Conservation (phyloP, 495 filamentous ascomycete species). For the Aspergillus cristatus region DNA sequence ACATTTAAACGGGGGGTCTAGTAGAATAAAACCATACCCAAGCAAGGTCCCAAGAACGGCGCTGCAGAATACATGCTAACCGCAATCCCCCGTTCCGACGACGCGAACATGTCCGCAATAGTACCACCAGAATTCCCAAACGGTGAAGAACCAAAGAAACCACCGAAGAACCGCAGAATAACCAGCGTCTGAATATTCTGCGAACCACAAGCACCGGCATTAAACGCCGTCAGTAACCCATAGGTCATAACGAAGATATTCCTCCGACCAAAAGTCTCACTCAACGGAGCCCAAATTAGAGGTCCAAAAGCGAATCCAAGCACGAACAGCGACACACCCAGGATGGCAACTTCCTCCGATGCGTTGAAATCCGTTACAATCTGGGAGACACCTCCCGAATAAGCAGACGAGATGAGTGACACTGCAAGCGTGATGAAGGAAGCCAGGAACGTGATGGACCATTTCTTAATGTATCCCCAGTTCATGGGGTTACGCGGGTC, state of each 20-base stretch:
- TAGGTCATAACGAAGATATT: conserved; percentile 57
- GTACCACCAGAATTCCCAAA: conserved; percentile 62
- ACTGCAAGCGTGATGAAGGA: conserved; percentile 60
- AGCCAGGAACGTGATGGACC: conserved; percentile 51
- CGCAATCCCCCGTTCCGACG: conserved; percentile 50
- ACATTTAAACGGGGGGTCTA: not conserved
- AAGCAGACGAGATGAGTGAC: conserved; percentile 64
- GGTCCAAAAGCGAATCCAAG: conserved; percentile 45
- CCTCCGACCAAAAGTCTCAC: conserved; percentile 53
- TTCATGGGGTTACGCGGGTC: conserved; percentile 60
- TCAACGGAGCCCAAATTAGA: conserved; percentile 52
- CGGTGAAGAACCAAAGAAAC: conserved; percentile 53
- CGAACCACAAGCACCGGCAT: conserved; percentile 43
- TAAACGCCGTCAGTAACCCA: conserved; percentile 52
- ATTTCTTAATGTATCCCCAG: conserved; percentile 49
- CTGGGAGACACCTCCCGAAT: conserved; percentile 54
- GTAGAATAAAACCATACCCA: conserved; percentile 6
- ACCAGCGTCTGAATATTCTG: conserved; percentile 48
- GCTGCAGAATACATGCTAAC: conserved; percentile 50
- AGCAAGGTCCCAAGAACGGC: conserved; percentile 44
- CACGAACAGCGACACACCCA: conserved; percentile 46
- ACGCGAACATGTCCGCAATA: conserved; percentile 59
- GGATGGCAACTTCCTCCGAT: conserved; percentile 35
- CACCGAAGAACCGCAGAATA: conserved; percentile 54
- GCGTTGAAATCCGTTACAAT: conserved; percentile 39